Percentiles rank a stretch among this genome's conserved stretches.
phyloP scores from a whole-genome alignment of 768 basidiomycete species.

The Naganishia kalamii region DNA sequence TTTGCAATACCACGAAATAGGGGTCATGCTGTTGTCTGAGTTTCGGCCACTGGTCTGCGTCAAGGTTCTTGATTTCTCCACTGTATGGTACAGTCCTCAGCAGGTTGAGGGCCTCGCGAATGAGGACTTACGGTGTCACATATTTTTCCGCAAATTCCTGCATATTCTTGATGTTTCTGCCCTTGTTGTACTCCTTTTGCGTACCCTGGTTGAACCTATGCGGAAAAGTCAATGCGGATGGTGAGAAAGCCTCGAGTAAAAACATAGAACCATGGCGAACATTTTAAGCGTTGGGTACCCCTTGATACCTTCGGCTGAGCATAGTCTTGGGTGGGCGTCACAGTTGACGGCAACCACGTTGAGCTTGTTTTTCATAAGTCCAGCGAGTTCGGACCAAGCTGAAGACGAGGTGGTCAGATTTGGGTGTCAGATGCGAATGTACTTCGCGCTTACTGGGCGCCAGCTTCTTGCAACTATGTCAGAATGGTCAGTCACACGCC shows the following conservation, averaged over 20 bases:
- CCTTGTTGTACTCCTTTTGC: conserved; percentile 68
- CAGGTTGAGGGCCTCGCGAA: not conserved
- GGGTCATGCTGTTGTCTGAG: conserved; percentile 52
- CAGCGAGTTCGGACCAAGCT: conserved; percentile 69
- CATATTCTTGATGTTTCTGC: conserved; percentile 65
- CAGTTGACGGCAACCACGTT: conserved; percentile 84
- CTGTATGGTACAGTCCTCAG: not conserved
- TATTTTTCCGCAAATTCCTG: conserved; percentile 70
- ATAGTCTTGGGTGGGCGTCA: conserved; percentile 64
- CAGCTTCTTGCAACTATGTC: conserved; percentile 71
- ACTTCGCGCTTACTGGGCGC: conserved; percentile 53
- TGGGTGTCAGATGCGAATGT: not conserved
- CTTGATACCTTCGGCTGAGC: conserved; percentile 59
- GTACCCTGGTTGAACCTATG: conserved; percentile 52
- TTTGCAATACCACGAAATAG: conserved; percentile 58
- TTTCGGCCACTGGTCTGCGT: conserved; percentile 30
- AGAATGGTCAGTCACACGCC: not conserved
- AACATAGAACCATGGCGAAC: conserved; percentile 47
- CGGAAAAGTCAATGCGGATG: not conserved
- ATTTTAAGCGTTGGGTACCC: conserved; percentile 81
- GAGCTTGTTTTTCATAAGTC: conserved; percentile 61
- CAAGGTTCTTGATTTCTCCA: conserved; percentile 9
- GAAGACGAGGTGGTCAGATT: conserved; percentile 31
- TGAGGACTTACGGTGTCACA: conserved; percentile 57
- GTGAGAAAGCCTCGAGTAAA: not conserved